phyloP scores from a whole-genome alignment of 345 rosid species.

The Aquilaria yunnanensis region DNA sequence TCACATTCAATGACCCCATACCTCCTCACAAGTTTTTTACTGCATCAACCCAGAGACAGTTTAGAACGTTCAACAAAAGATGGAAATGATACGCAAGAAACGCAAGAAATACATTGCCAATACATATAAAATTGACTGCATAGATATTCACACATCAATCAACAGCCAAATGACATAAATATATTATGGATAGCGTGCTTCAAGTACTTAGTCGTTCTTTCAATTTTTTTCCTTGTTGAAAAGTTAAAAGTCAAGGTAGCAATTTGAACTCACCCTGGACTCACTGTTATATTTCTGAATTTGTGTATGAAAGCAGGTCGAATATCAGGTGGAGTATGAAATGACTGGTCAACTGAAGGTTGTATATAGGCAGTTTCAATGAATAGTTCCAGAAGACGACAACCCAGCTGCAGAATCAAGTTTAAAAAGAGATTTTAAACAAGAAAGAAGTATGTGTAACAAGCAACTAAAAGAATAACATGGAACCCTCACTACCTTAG shows the following conservation, averaged over 20 bases:
- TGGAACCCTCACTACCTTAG: conserved; percentile 52
- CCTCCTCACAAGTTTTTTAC: conserved; percentile 57
- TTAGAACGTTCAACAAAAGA: not conserved
- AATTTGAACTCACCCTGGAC: conserved; percentile 48
- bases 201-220: too few species aligned
- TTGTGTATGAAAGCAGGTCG: conserved; percentile 92
- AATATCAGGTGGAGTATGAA: conserved; percentile 65
- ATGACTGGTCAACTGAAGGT: conserved; percentile 65
- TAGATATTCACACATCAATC: not conserved
- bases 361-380: conserved; percentile 84
- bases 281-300: conserved; percentile 45
- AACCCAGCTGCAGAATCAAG: conserved; percentile 63
- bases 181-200: not conserved
- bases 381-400: conserved; percentile 75
- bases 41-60: conserved; percentile 23
- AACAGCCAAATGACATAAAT: not conserved
- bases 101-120: not conserved
- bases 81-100: not conserved
- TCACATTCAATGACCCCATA: conserved; percentile 91
- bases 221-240: not conserved
- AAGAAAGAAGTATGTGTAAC: conserved; percentile 7
- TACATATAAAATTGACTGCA: not conserved
- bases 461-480: conserved; percentile 10
- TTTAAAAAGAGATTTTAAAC: conserved; percentile 3
- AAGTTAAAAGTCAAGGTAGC: not conserved